These are phyloP conservation scores for Caloboletus firmus DNA, from an alignment of 1,284 basidiomycete species.

Conservation along the genomic window DNA sequence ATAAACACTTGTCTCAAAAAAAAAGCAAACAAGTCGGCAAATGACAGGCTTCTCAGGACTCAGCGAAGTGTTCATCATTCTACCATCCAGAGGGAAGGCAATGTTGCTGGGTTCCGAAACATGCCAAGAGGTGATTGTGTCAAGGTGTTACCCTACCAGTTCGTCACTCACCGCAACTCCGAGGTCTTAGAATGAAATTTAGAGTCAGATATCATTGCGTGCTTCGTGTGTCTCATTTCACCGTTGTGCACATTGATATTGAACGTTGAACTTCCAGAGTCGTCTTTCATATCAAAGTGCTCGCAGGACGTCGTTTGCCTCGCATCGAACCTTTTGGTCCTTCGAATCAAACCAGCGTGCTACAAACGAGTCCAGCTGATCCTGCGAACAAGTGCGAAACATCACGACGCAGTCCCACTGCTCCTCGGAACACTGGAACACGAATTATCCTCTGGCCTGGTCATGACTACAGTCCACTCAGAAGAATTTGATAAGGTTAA, in stretches of 20 bases:
- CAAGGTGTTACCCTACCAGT: too few species aligned
- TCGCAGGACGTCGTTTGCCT: neutral
- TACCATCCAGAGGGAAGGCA: too few species aligned
- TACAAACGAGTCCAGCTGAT: neutral
- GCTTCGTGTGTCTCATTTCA: conserved; percentile 6
- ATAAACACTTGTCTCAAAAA: too few species aligned
- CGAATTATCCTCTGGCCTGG: neutral
- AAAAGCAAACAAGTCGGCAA: too few species aligned
- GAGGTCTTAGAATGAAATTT: too few species aligned
- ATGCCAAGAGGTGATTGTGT: too few species aligned
- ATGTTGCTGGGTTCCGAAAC: too few species aligned
- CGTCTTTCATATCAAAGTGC: neutral
- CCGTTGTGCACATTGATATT: conserved; percentile 6
- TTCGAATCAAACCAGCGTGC: neutral
- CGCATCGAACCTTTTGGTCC: neutral
- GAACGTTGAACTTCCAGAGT: neutral
- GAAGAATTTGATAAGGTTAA: conserved; percentile 4
- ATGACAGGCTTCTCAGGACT: too few species aligned
- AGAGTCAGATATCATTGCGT: neutral
- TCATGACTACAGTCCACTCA: neutral
- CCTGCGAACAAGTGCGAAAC: too few species aligned
- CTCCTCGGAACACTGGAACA: neutral
- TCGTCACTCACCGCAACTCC: too few species aligned
- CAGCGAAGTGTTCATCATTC: too few species aligned
- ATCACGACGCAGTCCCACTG: neutral